Conservation (phyloP, 352 stramenopile species). For the Globisporangium abappressorium region DNA sequence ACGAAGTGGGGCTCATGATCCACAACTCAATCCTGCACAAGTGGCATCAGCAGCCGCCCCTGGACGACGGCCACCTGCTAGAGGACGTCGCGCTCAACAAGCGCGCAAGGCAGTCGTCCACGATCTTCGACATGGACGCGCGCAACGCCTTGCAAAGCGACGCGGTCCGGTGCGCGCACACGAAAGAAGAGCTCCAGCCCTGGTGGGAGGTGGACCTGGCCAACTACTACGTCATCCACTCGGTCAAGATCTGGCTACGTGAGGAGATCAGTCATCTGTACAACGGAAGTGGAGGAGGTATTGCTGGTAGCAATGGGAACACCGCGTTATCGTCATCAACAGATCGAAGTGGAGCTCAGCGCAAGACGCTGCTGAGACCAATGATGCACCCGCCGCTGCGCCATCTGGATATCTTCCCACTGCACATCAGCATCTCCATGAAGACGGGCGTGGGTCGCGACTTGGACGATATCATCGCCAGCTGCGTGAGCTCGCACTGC, state of each 20-base stretch:
- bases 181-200: constrained; percentile 46
- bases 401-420: constrained; percentile 33
- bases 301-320: too few relatives aligned
- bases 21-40: constrained; percentile 30
- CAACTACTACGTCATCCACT: constrained; percentile 50
- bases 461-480: constrained; percentile 53
- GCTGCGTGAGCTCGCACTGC: constrained; percentile 41
- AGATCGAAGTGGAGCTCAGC: background rate
- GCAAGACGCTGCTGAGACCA: constrained; percentile 5
- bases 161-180: constrained; percentile 32
- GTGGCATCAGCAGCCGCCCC: constrained; percentile 27
- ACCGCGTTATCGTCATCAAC: too few relatives aligned
- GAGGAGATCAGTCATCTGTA: constrained; percentile 38
- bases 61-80: constrained; percentile 17
- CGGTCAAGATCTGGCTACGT: constrained; percentile 41
- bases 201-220: constrained; percentile 58
- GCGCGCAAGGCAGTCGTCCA: constrained; percentile 44
- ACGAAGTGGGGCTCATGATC: constrained; percentile 34
- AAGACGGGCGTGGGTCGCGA: constrained; percentile 56
- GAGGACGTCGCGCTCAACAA: constrained; percentile 40
- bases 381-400: constrained; percentile 11
- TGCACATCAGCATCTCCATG: constrained; percentile 63
- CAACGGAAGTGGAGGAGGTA: background rate
- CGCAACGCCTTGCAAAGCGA: constrained; percentile 33
- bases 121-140: constrained; percentile 33